Conservation (phyloP, 441 rosid species). For the Gossypium aridum region DNA sequence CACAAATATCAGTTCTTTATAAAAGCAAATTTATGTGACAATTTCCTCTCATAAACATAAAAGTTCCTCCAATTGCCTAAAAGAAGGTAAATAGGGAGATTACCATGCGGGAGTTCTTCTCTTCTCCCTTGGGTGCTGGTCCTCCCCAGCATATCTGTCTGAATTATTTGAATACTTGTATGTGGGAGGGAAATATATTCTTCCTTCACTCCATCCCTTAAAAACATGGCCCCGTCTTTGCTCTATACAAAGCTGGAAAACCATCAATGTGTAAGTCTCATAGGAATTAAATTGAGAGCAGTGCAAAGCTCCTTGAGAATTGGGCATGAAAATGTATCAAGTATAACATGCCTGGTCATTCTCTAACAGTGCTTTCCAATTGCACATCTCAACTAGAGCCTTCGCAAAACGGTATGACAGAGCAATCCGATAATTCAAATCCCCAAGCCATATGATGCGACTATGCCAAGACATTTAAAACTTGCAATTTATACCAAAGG, state of each 20-base stretch:
- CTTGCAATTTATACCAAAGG: conserved; percentile 3
- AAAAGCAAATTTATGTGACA: too few relatives aligned
- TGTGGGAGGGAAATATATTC: conserved; percentile 91
- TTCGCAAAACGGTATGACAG: conserved; percentile 76
- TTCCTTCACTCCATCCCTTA: conserved; percentile 94
- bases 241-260: conserved; percentile 69
- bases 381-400: conserved; percentile 97
- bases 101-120: conserved; percentile 98
- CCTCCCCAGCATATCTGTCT: conserved; percentile 84
- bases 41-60: too few relatives aligned
- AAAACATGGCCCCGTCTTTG: conserved; percentile 71
- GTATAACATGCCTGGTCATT: conserved; percentile 78
- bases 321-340: neutral
- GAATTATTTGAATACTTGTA: conserved; percentile 96
- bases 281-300: neutral
- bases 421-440: conserved; percentile 90
- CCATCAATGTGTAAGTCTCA: conserved; percentile 16
- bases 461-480: conserved; percentile 34
- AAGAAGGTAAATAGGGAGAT: neutral
- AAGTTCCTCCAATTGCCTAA: neutral
- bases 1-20: neutral
- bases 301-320: neutral
- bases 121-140: conserved; percentile 77
- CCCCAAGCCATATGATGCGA: conserved; percentile 95
- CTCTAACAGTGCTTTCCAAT: conserved; percentile 85